These are phyloP conservation scores for Pestalotiopsis sp. DNA, from an alignment of 2,329 filamentous ascomycete genomes.

Conservation along the genomic window DNA sequence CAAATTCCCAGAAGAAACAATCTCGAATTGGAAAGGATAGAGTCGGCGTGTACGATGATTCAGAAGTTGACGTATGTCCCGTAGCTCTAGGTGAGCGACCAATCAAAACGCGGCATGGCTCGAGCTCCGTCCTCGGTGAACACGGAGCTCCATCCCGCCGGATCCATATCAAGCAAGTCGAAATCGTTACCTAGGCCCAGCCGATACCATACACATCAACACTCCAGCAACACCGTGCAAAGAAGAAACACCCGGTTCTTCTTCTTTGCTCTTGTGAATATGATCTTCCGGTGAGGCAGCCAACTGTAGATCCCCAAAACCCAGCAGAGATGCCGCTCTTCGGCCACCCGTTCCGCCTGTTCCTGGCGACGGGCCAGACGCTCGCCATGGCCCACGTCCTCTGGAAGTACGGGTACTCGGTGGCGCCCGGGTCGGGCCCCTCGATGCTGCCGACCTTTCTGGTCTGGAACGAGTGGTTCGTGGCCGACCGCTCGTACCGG, in stretches of 20 bases:
- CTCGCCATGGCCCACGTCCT: conserved; percentile 53
- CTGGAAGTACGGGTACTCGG: conserved; percentile 62
- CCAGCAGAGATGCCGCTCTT: conserved; percentile 8
- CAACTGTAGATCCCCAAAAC: not conserved
- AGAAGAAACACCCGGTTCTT: not conserved
- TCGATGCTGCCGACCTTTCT: conserved; percentile 90
- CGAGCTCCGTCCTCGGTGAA: not conserved
- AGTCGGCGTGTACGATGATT: not conserved
- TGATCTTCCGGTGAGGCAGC: not conserved
- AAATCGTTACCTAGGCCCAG: not conserved
- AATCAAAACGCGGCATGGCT: conserved; percentile 14
- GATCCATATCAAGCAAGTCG: not conserved
- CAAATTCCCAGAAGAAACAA: not conserved
- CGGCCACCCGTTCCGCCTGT: conserved; percentile 42
- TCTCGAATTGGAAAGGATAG: not conserved
- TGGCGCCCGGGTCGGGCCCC: conserved; percentile 67
- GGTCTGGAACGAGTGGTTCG: conserved; percentile 66
- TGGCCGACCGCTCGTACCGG: conserved; percentile 70
- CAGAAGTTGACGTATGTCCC: not conserved
- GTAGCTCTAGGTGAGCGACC: conserved; percentile 13
- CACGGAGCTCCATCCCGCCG: not conserved
- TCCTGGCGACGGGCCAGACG: conserved; percentile 49
- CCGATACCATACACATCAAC: not conserved
- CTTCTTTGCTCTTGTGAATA: not conserved
- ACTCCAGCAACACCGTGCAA: not conserved